Conservation (phyloP, 805 yeast genomes). For the Kodamaea fukazawae region DNA sequence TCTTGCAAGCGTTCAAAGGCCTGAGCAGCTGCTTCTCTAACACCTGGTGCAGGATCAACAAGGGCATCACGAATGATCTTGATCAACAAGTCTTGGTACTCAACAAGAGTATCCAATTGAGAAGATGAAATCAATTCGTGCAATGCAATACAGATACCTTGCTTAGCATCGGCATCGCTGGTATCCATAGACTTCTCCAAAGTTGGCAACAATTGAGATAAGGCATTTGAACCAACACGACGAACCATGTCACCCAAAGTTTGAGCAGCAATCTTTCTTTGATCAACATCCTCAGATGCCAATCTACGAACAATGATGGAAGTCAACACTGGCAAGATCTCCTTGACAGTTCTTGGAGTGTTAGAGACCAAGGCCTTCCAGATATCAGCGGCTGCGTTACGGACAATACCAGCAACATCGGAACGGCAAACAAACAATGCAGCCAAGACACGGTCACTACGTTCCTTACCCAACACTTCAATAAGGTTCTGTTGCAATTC, state of each 20-base stretch:
- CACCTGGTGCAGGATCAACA: constrained; percentile 67
- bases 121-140: constrained; percentile 81
- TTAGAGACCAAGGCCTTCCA: constrained; percentile 97
- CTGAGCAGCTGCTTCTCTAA: constrained; percentile 86
- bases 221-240: constrained; percentile 86
- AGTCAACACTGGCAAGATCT: constrained; percentile 81
- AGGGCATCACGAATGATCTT: constrained; percentile 74
- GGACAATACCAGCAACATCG: constrained; percentile 81
- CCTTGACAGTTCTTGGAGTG: constrained; percentile 92
- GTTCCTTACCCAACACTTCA: constrained; percentile 79
- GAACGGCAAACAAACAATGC: constrained; percentile 92
- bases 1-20: constrained; percentile 88
- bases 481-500: constrained; percentile 64
- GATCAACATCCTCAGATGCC: constrained; percentile 76
- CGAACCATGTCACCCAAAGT: constrained; percentile 93
- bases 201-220: constrained; percentile 81
- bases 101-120: constrained; percentile 53
- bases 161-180: constrained; percentile 74
- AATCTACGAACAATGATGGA: constrained; percentile 75
- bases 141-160: constrained; percentile 95
- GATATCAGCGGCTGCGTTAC: constrained; percentile 86
- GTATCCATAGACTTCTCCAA: constrained; percentile 60
- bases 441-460: constrained; percentile 83
- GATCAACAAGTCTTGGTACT: constrained; percentile 68
- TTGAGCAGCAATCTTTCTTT: constrained; percentile 86